phyloP scores from a whole-genome alignment of 768 basidiomycete species.

The Boletus subcaerulescens region DNA sequence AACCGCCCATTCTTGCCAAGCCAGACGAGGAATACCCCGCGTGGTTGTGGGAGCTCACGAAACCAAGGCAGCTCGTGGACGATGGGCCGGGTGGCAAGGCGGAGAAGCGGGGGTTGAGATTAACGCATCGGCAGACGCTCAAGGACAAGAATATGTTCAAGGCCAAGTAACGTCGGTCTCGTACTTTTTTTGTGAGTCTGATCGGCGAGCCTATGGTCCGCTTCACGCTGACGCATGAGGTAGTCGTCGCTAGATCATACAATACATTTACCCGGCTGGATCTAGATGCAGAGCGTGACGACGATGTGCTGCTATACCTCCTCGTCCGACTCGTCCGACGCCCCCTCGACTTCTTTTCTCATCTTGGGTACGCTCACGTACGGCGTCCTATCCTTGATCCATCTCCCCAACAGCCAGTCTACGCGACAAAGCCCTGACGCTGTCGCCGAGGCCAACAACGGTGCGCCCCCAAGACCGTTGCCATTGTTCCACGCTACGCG shows the following conservation, averaged over 20 bases:
- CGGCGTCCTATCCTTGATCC: slow-evolving; percentile 62
- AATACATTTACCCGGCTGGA: no score
- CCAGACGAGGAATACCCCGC: slow-evolving; percentile 83
- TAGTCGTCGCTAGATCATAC: neutral
- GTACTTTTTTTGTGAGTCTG: neutral
- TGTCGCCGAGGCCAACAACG: slow-evolving; percentile 72
- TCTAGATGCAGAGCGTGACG: no score
- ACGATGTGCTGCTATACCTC: slow-evolving; percentile 8
- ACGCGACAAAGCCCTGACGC: slow-evolving; percentile 85
- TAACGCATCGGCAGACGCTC: slow-evolving; percentile 64
- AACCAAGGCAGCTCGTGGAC: slow-evolving; percentile 54
- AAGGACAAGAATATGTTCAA: slow-evolving; percentile 86
- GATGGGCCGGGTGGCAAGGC: slow-evolving; percentile 74
- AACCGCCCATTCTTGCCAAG: slow-evolving; percentile 69
- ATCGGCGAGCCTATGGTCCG: no score
- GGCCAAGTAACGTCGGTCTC: slow-evolving; percentile 48
- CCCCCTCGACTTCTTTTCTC: slow-evolving; percentile 50
- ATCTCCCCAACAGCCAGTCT: slow-evolving; percentile 77
- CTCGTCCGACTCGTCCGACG: slow-evolving; percentile 37
- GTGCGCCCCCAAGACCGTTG: slow-evolving; percentile 58
- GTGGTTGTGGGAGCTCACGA: slow-evolving; percentile 83
- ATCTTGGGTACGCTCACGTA: slow-evolving; percentile 63
- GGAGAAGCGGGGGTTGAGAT: slow-evolving; percentile 53
- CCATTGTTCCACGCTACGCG: slow-evolving; percentile 80
- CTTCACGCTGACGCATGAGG: neutral